Conservation (phyloP, 441 rosid genomes). For the Adansonia rubrostipa region DNA sequence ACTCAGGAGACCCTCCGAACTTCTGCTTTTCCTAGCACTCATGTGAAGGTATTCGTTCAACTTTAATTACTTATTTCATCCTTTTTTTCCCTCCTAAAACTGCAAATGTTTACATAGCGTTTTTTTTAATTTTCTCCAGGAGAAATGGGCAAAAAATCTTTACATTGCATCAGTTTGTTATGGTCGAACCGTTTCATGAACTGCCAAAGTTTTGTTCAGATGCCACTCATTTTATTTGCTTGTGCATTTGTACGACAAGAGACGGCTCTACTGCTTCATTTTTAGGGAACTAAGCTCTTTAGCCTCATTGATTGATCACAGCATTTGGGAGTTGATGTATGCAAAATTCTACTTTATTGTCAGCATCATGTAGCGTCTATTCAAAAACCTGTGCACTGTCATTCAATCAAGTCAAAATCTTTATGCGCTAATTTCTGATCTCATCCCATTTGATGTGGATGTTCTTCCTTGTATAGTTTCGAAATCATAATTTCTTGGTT, state of each 20-base stretch:
- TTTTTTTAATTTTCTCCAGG: constrained; percentile 44
- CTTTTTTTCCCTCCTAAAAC: neutral
- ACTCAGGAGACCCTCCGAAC: constrained; percentile 96
- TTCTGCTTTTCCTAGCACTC: constrained; percentile 88
- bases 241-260: constrained; percentile 30
- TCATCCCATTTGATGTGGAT: constrained; percentile 31
- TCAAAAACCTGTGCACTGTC: constrained; percentile 46
- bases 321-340: constrained; percentile 50
- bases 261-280: constrained; percentile 34
- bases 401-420: constrained; percentile 48
- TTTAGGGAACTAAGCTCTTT: constrained; percentile 39
- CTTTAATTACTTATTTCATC: constrained; percentile 9
- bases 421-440: constrained; percentile 31
- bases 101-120: neutral
- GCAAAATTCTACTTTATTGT: constrained; percentile 45
- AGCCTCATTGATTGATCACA: constrained; percentile 40
- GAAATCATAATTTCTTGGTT: constrained; percentile 41
- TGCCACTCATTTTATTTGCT: constrained; percentile 32
- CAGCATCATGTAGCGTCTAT: constrained; percentile 43
- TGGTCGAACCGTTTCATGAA: constrained; percentile 69
- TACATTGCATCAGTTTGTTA: constrained; percentile 62
- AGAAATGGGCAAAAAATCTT: constrained; percentile 80
- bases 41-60: constrained; percentile 72
- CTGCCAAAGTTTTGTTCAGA: constrained; percentile 37
- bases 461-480: constrained; percentile 47